Percentiles rank a stretch among this genome's conserved stretches.
These are phyloP conservation scores for Diaporthe capsici DNA, from an alignment of 2,329 filamentous ascomycete genomes.

Conservation along the genomic window DNA sequence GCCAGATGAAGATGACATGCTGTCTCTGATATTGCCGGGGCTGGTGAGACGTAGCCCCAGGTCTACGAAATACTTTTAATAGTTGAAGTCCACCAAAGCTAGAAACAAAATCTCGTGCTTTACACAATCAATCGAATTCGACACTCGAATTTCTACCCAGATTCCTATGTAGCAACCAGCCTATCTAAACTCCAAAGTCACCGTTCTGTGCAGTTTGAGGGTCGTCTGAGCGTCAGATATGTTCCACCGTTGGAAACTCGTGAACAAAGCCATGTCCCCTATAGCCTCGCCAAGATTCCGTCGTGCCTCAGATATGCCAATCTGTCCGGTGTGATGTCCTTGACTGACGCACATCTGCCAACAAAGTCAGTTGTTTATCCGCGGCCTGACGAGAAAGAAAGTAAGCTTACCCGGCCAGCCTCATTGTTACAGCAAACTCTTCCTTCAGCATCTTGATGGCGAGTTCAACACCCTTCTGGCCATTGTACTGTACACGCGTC, in stretches of 20 bases:
- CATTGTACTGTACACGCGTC: neutral
- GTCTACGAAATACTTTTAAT: no score
- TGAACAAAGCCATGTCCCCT: neutral
- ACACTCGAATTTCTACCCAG: no score
- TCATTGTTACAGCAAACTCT: slow-evolving; percentile 20
- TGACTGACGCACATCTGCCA: neutral
- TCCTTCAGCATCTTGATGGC: slow-evolving; percentile 22
- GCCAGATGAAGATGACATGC: no score
- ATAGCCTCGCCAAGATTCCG: neutral
- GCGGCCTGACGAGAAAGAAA: neutral
- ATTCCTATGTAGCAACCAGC: no score
- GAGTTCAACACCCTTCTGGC: slow-evolving; percentile 17
- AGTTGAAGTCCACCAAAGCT: no score
- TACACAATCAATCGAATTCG: no score
- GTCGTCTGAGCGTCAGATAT: neutral
- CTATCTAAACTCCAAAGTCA: no score
- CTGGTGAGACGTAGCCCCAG: no score
- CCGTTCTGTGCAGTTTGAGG: neutral
- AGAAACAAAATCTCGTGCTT: no score
- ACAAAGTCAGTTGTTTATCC: neutral
- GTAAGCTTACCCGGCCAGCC: slow-evolving; percentile 7
- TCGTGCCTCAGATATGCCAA: slow-evolving; percentile 1
- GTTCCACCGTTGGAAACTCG: no score
- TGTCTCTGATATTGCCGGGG: no score
- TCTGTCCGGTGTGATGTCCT: slow-evolving; percentile 1